These are phyloP conservation scores for Protomyces pachydermus DNA, from an alignment of 1,139 yeast species.

Conservation along the genomic window DNA sequence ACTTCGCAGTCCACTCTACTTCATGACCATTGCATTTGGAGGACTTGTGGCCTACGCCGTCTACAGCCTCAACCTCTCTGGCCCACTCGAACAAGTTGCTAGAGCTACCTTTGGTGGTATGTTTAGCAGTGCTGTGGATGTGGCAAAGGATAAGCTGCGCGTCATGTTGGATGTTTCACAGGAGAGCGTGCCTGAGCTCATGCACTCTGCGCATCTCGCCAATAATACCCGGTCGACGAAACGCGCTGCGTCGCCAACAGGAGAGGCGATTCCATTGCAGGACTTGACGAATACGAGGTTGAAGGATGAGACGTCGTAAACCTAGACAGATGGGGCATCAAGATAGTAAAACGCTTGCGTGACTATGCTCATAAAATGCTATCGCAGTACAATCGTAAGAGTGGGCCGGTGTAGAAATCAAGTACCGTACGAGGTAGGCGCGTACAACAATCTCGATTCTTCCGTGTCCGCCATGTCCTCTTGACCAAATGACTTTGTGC, in stretches of 20 bases:
- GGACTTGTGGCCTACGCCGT: constrained; percentile 64
- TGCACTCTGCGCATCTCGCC: constrained; percentile 7
- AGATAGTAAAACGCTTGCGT: not conserved
- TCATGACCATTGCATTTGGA: constrained; percentile 54
- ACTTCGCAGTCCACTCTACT: constrained; percentile 72
- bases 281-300: not conserved
- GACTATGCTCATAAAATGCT: not conserved
- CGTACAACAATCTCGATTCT: not conserved
- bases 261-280: not conserved
- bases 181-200: constrained; percentile 19
- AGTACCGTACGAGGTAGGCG: no score
- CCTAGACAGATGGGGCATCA: not conserved
- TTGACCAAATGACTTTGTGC: not conserved
- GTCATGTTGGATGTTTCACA: constrained; percentile 11
- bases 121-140: constrained; percentile 27
- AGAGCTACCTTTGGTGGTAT: constrained; percentile 11
- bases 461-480: not conserved
- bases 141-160: constrained; percentile 15
- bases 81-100: constrained; percentile 50
- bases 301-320: not conserved
- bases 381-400: no score
- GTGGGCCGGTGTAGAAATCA: no score
- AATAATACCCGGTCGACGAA: not conserved
- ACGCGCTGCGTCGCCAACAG: not conserved
- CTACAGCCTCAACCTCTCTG: constrained; percentile 66